Conservation (phyloP, 2,329 filamentous ascomycete genomes). For the Fusarium verticillioides region DNA sequence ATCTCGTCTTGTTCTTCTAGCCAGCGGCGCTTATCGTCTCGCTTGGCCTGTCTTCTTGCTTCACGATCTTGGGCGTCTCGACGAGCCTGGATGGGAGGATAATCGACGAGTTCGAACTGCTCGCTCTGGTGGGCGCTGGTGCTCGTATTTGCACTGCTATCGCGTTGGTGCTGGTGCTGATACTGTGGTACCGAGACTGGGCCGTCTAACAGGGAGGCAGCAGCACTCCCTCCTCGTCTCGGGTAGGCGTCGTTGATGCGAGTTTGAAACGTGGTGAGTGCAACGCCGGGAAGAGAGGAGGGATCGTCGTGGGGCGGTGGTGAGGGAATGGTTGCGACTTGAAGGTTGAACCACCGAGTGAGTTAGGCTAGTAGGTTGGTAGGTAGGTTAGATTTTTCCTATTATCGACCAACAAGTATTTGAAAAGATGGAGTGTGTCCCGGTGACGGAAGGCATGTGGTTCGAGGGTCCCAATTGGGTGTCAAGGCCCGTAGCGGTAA, state of each 20-base stretch:
- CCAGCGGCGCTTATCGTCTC: constrained; percentile 72
- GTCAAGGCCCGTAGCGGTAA: constrained; percentile 7
- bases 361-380: background rate
- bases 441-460: constrained; percentile 31
- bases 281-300: constrained; percentile 53
- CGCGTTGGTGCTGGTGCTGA: constrained; percentile 8
- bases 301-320: constrained; percentile 47
- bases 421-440: constrained; percentile 16
- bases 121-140: constrained; percentile 23
- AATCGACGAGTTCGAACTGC: constrained; percentile 57
- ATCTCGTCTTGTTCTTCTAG: constrained; percentile 85
- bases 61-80: constrained; percentile 48
- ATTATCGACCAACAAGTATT: constrained; percentile 4
- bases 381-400: constrained; percentile 2
- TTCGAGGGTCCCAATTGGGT: constrained; percentile 33
- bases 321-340: constrained; percentile 51
- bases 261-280: constrained; percentile 33
- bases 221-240: constrained; percentile 52
- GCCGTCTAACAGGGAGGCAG: constrained; percentile 22
- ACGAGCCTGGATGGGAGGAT: constrained; percentile 48
- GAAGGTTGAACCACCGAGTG: background rate
- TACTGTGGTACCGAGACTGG: constrained; percentile 11
- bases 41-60: constrained; percentile 55
- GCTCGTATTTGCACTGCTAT: constrained; percentile 6
- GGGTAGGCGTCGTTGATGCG: constrained; percentile 36